phyloP scores from a whole-genome alignment of 2,329 filamentous ascomycete genomes.

The Colletotrichum phormii region DNA sequence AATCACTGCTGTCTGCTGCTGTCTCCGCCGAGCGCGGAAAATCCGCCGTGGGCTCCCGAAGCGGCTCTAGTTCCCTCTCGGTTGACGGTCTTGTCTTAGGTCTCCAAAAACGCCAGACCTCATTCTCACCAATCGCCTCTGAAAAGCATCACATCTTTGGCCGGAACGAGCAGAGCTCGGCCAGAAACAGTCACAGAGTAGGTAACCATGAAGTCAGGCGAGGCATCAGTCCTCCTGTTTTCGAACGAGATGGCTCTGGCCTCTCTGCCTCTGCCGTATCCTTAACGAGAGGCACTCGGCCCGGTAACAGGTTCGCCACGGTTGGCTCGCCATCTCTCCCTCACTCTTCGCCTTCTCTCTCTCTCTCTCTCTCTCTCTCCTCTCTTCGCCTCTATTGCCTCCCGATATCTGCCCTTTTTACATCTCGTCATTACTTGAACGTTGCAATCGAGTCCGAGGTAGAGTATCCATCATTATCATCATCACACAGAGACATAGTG shows the following conservation, averaged over 20 bases:
- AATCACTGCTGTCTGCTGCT: not conserved
- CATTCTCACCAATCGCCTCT: not conserved
- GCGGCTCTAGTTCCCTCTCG: constrained; percentile 3
- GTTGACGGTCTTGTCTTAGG: constrained; percentile 29
- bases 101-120: not conserved
- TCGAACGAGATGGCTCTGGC: not conserved
- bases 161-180: constrained; percentile 26
- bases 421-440: constrained; percentile 1
- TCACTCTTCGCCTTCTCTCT: not conserved
- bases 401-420: not conserved
- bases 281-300: constrained; percentile 8
- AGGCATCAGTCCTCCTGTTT: not conserved
- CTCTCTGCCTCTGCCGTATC: not conserved
- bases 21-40: not conserved
- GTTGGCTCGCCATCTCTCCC: not conserved
- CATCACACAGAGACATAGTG: not conserved
- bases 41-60: not conserved
- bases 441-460: not conserved
- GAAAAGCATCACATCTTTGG: not conserved
- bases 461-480: not conserved
- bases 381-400: not conserved
- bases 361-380: not conserved
- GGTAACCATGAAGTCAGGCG: constrained; percentile 14
- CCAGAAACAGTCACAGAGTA: constrained; percentile 7
- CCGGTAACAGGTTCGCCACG: constrained; percentile 22